Evolutionary conservation across 148 eudicot species (phyloP).

Genomic region (Hydrangea macrophylla): DNA sequence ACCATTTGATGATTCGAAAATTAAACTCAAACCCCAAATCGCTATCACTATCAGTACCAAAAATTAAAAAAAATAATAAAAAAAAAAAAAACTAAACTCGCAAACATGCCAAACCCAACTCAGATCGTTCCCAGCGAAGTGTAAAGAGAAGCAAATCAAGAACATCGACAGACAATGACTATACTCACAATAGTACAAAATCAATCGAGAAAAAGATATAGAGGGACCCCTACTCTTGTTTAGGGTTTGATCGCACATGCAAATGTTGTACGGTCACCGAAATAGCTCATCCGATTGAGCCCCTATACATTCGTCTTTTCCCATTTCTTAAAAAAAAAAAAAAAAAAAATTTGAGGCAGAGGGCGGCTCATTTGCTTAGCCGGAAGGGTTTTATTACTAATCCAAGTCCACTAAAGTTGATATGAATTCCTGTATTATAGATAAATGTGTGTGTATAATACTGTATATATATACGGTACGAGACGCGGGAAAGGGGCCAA

Average conservation of each 20-base stretch:
- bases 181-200: neutral
- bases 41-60: no score
- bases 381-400: slow-evolving; percentile 5
- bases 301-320: neutral
- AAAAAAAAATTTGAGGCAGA: no score
- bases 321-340: neutral
- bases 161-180: neutral
- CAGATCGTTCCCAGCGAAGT: neutral
- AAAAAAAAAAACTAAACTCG: neutral
- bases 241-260: neutral
- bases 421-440: neutral
- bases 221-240: neutral
- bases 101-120: neutral
- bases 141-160: neutral
- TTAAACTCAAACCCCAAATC: no score
- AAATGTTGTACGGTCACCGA: neutral
- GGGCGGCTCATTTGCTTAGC: slow-evolving; percentile 10
- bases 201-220: neutral
- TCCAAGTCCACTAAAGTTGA: no score
- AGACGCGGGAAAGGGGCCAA: slow-evolving; percentile 11
- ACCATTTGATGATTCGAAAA: no score
- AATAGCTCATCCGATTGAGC: neutral
- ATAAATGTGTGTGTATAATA: neutral
- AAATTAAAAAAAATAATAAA: no score
- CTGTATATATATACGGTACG: neutral